phyloP scores from a whole-genome alignment of 345 rosid genomes.

The Linum tenue region DNA sequence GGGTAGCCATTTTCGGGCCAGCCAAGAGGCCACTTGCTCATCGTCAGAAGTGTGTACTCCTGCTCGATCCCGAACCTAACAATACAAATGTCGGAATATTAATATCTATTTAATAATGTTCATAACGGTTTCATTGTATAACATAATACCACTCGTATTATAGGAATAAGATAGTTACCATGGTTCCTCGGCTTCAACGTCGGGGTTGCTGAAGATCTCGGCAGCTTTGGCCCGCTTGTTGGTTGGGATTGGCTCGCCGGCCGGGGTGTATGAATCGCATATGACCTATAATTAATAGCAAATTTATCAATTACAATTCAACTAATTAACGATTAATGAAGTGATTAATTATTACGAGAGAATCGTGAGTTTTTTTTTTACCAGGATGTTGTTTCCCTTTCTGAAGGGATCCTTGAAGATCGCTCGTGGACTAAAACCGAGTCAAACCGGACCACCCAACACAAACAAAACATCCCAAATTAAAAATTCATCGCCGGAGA shows the following conservation, averaged over 20 bases:
- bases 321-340: background rate
- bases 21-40: slow-evolving; percentile 57
- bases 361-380: slow-evolving; percentile 13
- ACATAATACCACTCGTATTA: too few species aligned
- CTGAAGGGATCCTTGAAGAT: slow-evolving; percentile 65
- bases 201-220: slow-evolving; percentile 52
- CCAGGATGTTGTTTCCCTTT: slow-evolving; percentile 69
- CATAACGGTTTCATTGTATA: too few species aligned
- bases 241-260: slow-evolving; percentile 57
- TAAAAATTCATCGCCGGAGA: too few species aligned
- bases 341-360: background rate
- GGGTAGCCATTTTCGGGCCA: slow-evolving; percentile 80
- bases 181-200: slow-evolving; percentile 48
- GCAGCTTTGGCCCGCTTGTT: slow-evolving; percentile 60
- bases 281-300: slow-evolving; percentile 32
- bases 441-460: too few species aligned
- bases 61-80: slow-evolving; percentile 77
- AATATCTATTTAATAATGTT: background rate
- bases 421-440: slow-evolving; percentile 51
- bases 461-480: background rate
- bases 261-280: slow-evolving; percentile 67
- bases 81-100: background rate
- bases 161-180: slow-evolving; percentile 28
- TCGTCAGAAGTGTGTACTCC: slow-evolving; percentile 65
- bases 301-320: background rate